These are phyloP conservation scores for Kodamaea leandrae DNA, from an alignment of 805 yeast genomes.

Conservation along the genomic window DNA sequence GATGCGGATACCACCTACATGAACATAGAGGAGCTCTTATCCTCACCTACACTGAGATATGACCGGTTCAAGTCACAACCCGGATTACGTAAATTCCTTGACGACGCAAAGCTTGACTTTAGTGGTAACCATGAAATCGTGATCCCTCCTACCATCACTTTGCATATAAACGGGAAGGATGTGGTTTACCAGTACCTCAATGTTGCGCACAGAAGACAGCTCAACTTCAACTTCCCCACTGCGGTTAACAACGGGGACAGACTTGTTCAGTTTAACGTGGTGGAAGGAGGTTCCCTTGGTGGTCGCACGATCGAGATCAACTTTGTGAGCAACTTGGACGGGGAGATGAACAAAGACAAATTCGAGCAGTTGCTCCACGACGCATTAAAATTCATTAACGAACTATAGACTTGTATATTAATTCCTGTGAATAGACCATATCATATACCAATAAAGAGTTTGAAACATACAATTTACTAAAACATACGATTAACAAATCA, in stretches of 20 bases:
- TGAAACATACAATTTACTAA: too few relatives aligned
- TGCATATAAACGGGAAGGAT: constrained; percentile 35
- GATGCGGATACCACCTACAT: not conserved
- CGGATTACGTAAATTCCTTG: constrained; percentile 41
- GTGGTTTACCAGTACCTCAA: constrained; percentile 46
- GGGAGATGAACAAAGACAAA: constrained; percentile 17
- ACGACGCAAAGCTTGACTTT: constrained; percentile 37
- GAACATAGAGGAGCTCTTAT: constrained; percentile 15
- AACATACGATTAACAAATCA: too few relatives aligned
- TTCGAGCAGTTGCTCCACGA: constrained; percentile 28
- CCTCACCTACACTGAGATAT: constrained; percentile 25
- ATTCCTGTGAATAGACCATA: too few relatives aligned
- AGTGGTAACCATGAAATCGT: constrained; percentile 33
- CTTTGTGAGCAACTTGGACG: constrained; percentile 39
- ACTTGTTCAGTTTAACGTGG: constrained; percentile 40
- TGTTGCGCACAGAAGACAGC: constrained; percentile 43
- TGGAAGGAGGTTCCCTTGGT: constrained; percentile 60
- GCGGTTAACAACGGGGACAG: constrained; percentile 18
- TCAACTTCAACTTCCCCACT: constrained; percentile 37
- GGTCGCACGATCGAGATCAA: constrained; percentile 52
- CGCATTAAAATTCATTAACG: constrained; percentile 15
- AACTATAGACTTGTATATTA: constrained; percentile 2
- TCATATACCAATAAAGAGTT: too few relatives aligned
- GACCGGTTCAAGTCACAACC: constrained; percentile 37
- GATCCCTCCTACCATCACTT: constrained; percentile 38